Conservation (phyloP, 2,329 filamentous ascomycete genomes). For the Penicillium olsonii region DNA sequence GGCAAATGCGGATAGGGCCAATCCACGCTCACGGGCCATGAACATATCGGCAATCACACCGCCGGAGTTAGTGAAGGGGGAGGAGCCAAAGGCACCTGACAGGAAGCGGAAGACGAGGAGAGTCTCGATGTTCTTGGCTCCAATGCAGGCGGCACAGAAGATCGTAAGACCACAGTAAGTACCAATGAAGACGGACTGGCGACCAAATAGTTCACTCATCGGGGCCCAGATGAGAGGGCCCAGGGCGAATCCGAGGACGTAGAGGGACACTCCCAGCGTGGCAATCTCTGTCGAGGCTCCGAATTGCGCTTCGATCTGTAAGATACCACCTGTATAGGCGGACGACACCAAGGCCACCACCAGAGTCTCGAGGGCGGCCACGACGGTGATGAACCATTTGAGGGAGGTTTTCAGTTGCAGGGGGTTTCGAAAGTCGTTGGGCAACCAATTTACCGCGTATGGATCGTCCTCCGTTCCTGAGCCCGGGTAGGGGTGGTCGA, state of each 20-base stretch:
- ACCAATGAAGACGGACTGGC: slow-evolving; percentile 36
- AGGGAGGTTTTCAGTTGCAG: slow-evolving; percentile 33
- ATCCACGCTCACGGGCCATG: slow-evolving; percentile 53
- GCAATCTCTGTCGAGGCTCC: slow-evolving; percentile 38
- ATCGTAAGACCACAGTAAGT: slow-evolving; percentile 51
- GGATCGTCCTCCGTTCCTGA: slow-evolving; percentile 46
- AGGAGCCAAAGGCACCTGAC: slow-evolving; percentile 62
- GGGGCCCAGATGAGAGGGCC: slow-evolving; percentile 49
- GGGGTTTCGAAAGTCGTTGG: slow-evolving; percentile 46
- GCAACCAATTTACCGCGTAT: slow-evolving; percentile 46
- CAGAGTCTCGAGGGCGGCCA: slow-evolving; percentile 43
- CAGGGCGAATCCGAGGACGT: slow-evolving; percentile 49
- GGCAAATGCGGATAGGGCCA: slow-evolving; percentile 65
- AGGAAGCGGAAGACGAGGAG: slow-evolving; percentile 70
- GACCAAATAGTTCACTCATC: slow-evolving; percentile 41
- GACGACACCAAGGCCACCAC: slow-evolving; percentile 47
- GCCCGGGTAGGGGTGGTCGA: slow-evolving; percentile 36
- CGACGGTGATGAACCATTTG: slow-evolving; percentile 45
- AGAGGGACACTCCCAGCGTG: slow-evolving; percentile 48
- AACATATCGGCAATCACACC: slow-evolving; percentile 67
- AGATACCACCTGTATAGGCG: slow-evolving; percentile 44
- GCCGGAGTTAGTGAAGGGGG: slow-evolving; percentile 63
- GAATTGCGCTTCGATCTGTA: slow-evolving; percentile 39
- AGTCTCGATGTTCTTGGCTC: slow-evolving; percentile 58
- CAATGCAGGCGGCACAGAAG: slow-evolving; percentile 64